Evolutionary conservation across 768 basidiomycete genomes (phyloP).

Genomic region (Chiua virens): DNA sequence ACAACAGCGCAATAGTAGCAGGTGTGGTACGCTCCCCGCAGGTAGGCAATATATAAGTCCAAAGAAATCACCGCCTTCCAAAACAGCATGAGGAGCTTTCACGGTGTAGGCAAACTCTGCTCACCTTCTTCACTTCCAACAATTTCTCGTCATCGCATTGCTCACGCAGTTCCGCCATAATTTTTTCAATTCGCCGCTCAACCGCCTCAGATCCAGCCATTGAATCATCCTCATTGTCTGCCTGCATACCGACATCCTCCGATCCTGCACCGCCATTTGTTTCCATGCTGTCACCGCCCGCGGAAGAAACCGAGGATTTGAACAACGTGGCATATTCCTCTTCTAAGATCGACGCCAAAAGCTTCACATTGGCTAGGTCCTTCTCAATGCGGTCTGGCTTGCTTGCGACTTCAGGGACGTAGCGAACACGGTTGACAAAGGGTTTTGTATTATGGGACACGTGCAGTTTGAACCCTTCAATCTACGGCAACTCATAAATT

Average conservation of each 20-base stretch:
- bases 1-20: constrained; percentile 98
- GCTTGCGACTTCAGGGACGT: constrained; percentile 80
- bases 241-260: constrained; percentile 34
- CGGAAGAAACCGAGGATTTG: constrained; percentile 27
- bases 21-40: constrained; percentile 89
- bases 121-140: constrained; percentile 71
- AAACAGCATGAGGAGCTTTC: constrained; percentile 22
- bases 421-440: constrained; percentile 74
- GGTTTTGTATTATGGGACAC: constrained; percentile 79
- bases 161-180: constrained; percentile 68
- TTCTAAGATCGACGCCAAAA: constrained; percentile 73
- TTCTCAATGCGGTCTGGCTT: constrained; percentile 77
- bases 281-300: constrained; percentile 20
- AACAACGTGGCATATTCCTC: constrained; percentile 60
- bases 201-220: constrained; percentile 76
- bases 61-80: constrained; percentile 73
- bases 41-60: constrained; percentile 91
- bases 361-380: constrained; percentile 76
- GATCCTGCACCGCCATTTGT: constrained; percentile 29
- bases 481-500: constrained; percentile 45
- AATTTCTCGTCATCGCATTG: constrained; percentile 68
- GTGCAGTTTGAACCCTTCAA: constrained; percentile 93
- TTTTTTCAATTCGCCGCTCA: constrained; percentile 76
- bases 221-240: constrained; percentile 42
- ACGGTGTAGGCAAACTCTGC: constrained; percentile 19